phyloP scores from a whole-genome alignment of 495 filamentous ascomycete genomes.

The Penicillium parvum region DNA sequence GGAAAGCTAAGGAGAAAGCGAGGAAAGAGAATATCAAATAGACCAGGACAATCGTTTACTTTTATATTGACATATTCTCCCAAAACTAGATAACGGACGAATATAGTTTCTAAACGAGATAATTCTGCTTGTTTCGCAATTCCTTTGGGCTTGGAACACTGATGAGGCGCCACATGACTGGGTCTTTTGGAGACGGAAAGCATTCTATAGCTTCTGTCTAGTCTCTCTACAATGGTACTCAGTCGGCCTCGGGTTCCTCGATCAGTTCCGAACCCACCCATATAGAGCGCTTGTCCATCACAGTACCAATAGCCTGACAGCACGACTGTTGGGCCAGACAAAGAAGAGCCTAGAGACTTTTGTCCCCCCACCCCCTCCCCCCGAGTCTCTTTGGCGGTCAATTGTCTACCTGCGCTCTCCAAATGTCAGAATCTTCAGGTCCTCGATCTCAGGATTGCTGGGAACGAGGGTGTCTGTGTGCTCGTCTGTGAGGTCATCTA shows the following conservation, averaged over 20 bases:
- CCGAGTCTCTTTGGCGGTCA: slow-evolving; percentile 57
- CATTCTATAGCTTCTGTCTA: slow-evolving; percentile 52
- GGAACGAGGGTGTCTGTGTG: no score
- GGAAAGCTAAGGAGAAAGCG: no score
- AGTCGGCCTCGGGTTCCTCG: slow-evolving; percentile 52
- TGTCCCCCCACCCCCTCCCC: slow-evolving; percentile 61
- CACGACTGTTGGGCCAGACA: slow-evolving; percentile 56
- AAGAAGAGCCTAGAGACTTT: slow-evolving; percentile 57
- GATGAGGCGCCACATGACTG: not conserved
- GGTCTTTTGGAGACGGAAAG: slow-evolving; percentile 26
- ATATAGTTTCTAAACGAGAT: slow-evolving; percentile 47
- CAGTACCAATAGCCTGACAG: slow-evolving; percentile 59
- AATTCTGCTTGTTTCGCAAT: slow-evolving; percentile 42
- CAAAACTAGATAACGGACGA: not conserved
- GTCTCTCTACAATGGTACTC: slow-evolving; percentile 64
- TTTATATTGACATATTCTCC: no score
- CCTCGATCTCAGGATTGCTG: slow-evolving; percentile 59
- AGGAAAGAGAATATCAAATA: no score
- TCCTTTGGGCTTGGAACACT: slow-evolving; percentile 17
- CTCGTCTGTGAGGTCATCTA: no score
- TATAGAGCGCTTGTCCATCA: slow-evolving; percentile 61
- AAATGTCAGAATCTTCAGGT: slow-evolving; percentile 54
- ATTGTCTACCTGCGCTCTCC: slow-evolving; percentile 58
- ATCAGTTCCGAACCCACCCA: slow-evolving; percentile 49
- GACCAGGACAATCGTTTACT: no score